Conservation (phyloP, 306 rosid genomes). For the Vigna unguiculata region DNA sequence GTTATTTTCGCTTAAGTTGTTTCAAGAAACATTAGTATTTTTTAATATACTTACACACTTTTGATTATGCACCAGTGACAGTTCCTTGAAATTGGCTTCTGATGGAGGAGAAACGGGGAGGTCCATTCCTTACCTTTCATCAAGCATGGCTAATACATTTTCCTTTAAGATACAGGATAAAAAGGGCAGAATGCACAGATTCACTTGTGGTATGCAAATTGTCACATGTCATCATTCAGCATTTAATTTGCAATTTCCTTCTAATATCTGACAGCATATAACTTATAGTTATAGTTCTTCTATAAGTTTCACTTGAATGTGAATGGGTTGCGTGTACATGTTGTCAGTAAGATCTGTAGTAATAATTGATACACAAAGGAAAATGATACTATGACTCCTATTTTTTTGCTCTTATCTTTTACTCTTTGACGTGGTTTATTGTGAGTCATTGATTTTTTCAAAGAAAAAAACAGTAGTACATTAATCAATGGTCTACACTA, state of each 20-base stretch:
- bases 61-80: slow-evolving; percentile 66
- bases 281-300: slow-evolving; percentile 36
- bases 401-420: too few relatives aligned
- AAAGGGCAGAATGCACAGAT: slow-evolving; percentile 92
- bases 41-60: slow-evolving; percentile 40
- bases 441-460: too few relatives aligned
- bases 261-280: slow-evolving; percentile 26
- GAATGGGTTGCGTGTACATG: slow-evolving; percentile 13
- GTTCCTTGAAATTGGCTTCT: slow-evolving; percentile 81
- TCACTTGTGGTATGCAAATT: slow-evolving; percentile 80
- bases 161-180: slow-evolving; percentile 88
- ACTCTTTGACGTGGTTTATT: too few relatives aligned
- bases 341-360: neutral
- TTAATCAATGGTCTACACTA: too few relatives aligned
- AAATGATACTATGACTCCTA: too few relatives aligned
- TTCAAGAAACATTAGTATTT: slow-evolving; percentile 20
- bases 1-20: slow-evolving; percentile 47
- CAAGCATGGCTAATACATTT: slow-evolving; percentile 65
- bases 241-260: slow-evolving; percentile 25
- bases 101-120: slow-evolving; percentile 85
- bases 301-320: slow-evolving; percentile 28
- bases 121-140: slow-evolving; percentile 55
- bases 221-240: slow-evolving; percentile 20
- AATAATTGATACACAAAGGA: too few relatives aligned
- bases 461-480: too few relatives aligned